A percentile compares a stretch with the other conserved stretches of the same genome.
Evolutionary conservation across 2,329 filamentous ascomycete genomes (phyloP).

Genomic region (Lanzia echinophila): DNA sequence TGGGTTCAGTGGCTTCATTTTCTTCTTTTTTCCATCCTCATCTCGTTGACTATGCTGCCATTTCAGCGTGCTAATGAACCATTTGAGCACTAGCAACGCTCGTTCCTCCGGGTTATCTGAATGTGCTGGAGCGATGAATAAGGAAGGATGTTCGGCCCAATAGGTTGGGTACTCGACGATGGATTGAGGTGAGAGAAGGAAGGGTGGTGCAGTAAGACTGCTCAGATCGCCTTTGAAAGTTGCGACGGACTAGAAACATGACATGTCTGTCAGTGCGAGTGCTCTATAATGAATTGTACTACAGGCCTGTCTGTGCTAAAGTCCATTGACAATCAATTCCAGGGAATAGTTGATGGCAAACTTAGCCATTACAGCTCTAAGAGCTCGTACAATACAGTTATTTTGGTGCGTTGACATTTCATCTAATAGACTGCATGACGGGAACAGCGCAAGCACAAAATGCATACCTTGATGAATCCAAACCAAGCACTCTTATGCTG

Average conservation of each 20-base stretch:
- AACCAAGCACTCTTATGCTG: conserved; percentile 27
- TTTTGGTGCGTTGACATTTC: not conserved
- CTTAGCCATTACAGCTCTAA: too few relatives aligned
- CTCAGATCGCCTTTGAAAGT: conserved; percentile 79
- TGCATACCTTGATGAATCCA: conserved; percentile 27
- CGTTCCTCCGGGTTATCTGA: conserved; percentile 62
- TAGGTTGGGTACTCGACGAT: conserved; percentile 75
- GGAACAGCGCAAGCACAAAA: not conserved
- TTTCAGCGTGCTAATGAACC: conserved; percentile 90
- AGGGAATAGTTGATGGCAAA: too few relatives aligned
- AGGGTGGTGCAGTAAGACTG: conserved; percentile 75
- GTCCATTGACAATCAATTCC: too few relatives aligned
- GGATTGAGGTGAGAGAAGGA: conserved; percentile 72
- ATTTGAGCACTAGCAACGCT: conserved; percentile 40
- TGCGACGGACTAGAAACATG: conserved; percentile 52
- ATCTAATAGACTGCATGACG: not conserved
- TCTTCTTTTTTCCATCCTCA: conserved; percentile 70
- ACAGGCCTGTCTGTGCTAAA: not conserved
- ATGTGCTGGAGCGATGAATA: conserved; percentile 75
- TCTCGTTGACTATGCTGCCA: conserved; percentile 60
- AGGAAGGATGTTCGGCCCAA: conserved; percentile 69
- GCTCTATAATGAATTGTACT: not conserved
- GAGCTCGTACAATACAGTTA: not conserved
- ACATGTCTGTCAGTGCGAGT: not conserved
- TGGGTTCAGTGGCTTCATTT: conserved; percentile 96